Percentiles rank a stretch among this genome's conserved stretches.
These are phyloP conservation scores for Plasmodium sp. DNA, from an alignment of 169 alveolate species.

Conservation along the genomic window DNA sequence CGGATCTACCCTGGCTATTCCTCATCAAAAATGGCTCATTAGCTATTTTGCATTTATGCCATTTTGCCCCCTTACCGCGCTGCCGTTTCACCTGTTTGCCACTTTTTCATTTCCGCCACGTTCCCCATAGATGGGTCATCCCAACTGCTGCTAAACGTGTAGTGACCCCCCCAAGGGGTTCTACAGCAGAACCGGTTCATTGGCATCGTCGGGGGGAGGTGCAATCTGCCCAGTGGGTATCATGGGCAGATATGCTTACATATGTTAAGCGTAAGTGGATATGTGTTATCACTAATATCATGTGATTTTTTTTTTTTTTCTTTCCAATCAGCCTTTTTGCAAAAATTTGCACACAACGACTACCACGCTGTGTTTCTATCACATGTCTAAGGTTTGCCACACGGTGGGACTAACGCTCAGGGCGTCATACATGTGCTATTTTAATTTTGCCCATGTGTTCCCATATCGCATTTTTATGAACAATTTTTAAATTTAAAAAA, in stretches of 20 bases:
- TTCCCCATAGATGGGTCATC: neutral
- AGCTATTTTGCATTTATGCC: neutral
- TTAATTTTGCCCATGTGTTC: neutral
- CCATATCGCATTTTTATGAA: neutral
- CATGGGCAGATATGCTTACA: neutral
- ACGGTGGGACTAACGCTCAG: neutral
- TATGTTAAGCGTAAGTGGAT: neutral
- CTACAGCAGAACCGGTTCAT: neutral
- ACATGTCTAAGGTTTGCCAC: neutral
- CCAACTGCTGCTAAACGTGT: neutral
- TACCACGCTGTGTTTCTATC: neutral
- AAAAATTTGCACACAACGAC: neutral
- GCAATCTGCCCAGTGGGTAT: neutral
- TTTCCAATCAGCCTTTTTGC: neutral
- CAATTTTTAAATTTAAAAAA: neutral
- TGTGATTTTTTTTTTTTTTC: neutral
- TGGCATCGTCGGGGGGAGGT: neutral
- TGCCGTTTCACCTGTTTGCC: neutral
- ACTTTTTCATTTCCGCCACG: neutral
- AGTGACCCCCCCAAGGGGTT: neutral
- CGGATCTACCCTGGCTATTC: neutral
- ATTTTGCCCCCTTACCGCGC: neutral
- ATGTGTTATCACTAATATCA: neutral
- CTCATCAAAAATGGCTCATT: neutral
- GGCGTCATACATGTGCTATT: neutral